Conservation (phyloP, 108 stramenopile species). For the Nannochloropsis gaditana region DNA sequence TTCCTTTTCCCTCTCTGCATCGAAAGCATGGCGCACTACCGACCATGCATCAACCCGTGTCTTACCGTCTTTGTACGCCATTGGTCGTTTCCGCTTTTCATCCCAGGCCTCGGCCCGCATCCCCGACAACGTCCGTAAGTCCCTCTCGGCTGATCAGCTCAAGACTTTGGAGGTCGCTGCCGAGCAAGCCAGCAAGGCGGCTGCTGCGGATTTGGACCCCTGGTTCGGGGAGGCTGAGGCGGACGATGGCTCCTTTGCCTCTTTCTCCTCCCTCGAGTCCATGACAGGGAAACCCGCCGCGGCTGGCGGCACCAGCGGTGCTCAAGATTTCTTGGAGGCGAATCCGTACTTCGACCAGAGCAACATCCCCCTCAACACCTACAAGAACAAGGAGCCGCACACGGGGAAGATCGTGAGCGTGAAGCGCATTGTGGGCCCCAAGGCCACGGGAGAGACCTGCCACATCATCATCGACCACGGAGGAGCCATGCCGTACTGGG, state of each 20-base stretch:
- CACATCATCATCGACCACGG: conserved; percentile 97
- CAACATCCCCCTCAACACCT: conserved; percentile 79
- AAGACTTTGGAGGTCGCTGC: conserved; percentile 16
- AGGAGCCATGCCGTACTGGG: conserved; percentile 95
- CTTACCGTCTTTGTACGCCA: no score
- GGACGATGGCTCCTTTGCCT: neutral
- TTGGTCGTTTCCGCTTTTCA: neutral
- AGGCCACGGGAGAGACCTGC: conserved; percentile 80
- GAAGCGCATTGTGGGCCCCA: conserved; percentile 92
- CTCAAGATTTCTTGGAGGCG: conserved; percentile 93
- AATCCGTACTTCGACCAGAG: conserved; percentile 87
- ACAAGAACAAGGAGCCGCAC: conserved; percentile 95
- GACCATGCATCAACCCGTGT: no score
- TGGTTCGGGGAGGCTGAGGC: conserved; percentile 9
- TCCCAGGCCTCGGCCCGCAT: neutral
- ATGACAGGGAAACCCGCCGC: neutral
- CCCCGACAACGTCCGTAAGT: conserved; percentile 14
- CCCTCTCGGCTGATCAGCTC: neutral
- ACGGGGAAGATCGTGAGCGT: conserved; percentile 89
- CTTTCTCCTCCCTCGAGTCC: neutral
- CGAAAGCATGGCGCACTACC: no score
- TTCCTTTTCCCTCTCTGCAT: no score
- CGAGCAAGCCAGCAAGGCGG: conserved; percentile 4
- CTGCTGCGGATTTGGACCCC: neutral
- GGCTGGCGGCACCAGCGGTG: conserved; percentile 38